Evolutionary conservation across 805 yeast species (phyloP), one percentile per base, ranked within the genome.

Genomic region (Zygoascus biomembranicola): DNA sequence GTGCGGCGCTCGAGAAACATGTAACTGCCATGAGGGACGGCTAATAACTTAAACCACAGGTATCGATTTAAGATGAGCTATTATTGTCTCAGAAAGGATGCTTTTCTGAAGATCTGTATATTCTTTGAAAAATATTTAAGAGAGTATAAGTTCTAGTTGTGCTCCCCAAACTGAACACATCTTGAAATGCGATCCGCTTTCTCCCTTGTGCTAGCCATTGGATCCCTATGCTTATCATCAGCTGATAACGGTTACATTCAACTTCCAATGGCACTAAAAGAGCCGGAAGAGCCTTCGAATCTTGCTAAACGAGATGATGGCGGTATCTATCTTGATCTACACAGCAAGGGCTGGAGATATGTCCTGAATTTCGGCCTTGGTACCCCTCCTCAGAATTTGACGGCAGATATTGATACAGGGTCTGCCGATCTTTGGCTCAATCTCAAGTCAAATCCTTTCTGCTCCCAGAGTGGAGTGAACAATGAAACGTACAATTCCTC

Each of bases 381-480:
- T 3, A 77, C 87, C 0, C 77, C 82, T 2, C 63, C 72, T 0
- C 84, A 83, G 62, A 64, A 71, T 13, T 70, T 84, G 6, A 71
- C 70, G 2, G 79, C 83, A 11, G 66, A 82, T 37, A 63, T 84
- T 18, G 90, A 84, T 62, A 84, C 89, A 1, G 90, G 90, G 1
- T 82, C 88, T 0, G 76, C 86, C 0, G 90, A 84, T 63, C 65
- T 83, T 47, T 82, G 86, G 85, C 78, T 82, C 23, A 69, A 55
- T 39, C 52, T 55, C 9, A 47, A 55, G 2, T 32, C 44, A 28
- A 51, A 59, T 46, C 50, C 52, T 2, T 46, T 46, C 39, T 57
- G 60, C 49, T 20, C 32, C 18, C 47, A 52, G 32, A 51, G 37
- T 47, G 50, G 49, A 8, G 49, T 44, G n/a, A 39, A 43, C 43